These are phyloP conservation scores for Aureobasidium musti DNA, from an alignment of 2,329 filamentous ascomycete species.

Conservation along the genomic window DNA sequence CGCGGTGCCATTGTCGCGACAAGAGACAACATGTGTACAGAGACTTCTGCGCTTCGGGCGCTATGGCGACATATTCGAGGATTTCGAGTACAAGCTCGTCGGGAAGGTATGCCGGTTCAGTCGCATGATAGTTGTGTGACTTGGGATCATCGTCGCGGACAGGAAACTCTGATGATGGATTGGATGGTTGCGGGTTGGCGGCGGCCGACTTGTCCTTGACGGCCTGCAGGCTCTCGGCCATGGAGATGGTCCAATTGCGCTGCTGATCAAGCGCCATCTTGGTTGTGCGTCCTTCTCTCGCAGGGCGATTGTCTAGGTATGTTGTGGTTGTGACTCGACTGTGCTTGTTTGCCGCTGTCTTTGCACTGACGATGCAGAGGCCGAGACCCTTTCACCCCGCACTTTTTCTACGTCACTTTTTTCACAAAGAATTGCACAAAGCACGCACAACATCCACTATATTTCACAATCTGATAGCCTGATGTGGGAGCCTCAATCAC, in stretches of 20 bases:
- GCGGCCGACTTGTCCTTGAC: slow-evolving; percentile 27
- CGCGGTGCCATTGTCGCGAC: slow-evolving; percentile 59
- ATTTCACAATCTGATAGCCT: background rate
- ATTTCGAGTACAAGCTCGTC: slow-evolving; percentile 58
- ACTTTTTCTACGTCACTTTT: slow-evolving; percentile 20
- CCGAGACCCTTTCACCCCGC: slow-evolving; percentile 20
- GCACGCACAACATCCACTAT: background rate
- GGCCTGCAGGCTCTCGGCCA: slow-evolving; percentile 42
- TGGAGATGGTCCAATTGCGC: slow-evolving; percentile 42
- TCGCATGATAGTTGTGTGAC: slow-evolving; percentile 16
- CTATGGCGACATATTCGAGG: slow-evolving; percentile 47
- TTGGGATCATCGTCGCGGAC: slow-evolving; percentile 21
- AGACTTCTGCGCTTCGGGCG: slow-evolving; percentile 47
- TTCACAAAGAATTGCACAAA: slow-evolving; percentile 11
- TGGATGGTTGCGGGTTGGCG: background rate
- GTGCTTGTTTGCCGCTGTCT: slow-evolving; percentile 23
- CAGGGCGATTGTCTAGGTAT: too few species aligned
- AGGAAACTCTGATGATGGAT: slow-evolving; percentile 2
- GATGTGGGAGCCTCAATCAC: background rate
- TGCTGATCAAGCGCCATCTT: slow-evolving; percentile 42
- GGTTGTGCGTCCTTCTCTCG: background rate
- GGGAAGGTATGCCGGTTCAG: slow-evolving; percentile 49
- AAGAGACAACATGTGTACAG: slow-evolving; percentile 57
- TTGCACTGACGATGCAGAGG: background rate
- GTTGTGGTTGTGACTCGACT: background rate